Base-by-base conservation (phyloP, 2,329 filamentous ascomycete species). In the Blastomyces percursus region DNA sequence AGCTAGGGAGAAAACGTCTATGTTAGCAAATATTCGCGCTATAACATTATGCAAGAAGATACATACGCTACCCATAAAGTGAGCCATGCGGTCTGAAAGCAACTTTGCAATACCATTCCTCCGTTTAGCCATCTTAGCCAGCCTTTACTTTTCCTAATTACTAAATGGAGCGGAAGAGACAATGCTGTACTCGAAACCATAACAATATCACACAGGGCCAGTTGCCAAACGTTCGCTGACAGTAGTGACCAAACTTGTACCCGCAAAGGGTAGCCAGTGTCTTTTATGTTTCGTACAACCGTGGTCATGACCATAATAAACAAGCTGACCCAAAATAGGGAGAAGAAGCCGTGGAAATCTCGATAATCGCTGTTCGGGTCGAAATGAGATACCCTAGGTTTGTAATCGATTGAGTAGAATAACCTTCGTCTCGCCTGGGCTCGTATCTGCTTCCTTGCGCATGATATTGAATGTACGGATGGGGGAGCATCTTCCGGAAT, bases 321-420 rank as follows among this genome's bases (percentile, higher is more conserved):
- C 64, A 99, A 81, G 11, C 91, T 91, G 67, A 99, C 93, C 94
- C 94, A 99, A 78, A 99, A 99, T 46, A 99, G 84, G 61, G 94
- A 90, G 78, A 96, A 99, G 82, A 99, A 99, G 72, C 94, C 94
- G 69, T 91, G 86, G 74, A 99, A 99, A 76, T 99, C 91, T 71
- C 86, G 86, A 74, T 97, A 92, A 71, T 96, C 91, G 75, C 90
- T 96, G 59, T 85, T 83, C 0, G 92, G 91, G 72, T 99, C 94
- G 73, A 99, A 96, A 77, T 99, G 93, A 21, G 93, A 97, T 27
- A 97, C 87, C 63, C 94, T 88, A 64, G 89, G 87, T 50, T 90
- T 84, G 77, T 93, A 99, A 71, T 96, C 90, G 72, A 96, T 91
- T 27, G 90, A 94, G 27, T 95, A 93, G 74, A 97, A 99, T 68